These are phyloP conservation scores for Talaromyces sp. DNA, from an alignment of 2,329 filamentous ascomycete species.

Conservation along the genomic window DNA sequence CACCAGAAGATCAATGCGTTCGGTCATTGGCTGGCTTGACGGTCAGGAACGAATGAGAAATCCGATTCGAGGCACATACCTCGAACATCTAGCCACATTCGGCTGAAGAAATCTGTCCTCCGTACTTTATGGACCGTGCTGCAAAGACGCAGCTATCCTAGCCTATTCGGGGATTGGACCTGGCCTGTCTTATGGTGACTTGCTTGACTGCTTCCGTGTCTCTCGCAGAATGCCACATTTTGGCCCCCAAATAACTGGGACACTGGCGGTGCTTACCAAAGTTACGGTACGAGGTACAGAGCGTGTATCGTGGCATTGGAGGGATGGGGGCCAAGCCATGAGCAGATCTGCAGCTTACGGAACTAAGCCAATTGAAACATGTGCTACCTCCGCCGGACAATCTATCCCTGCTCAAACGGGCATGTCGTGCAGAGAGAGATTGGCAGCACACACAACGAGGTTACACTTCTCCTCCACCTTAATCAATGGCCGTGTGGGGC, in stretches of 20 bases:
- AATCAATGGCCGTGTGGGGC: not conserved
- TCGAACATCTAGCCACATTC: not conserved
- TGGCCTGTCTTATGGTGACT: not conserved
- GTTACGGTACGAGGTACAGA: not conserved
- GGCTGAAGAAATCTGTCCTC: not conserved
- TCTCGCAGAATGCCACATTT: not conserved
- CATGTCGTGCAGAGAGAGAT: not conserved
- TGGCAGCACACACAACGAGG: not conserved
- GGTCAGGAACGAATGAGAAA: not conserved
- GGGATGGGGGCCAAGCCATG: conserved; percentile 1
- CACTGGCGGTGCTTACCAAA: not conserved
- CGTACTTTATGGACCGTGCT: not conserved
- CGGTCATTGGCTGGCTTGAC: not conserved
- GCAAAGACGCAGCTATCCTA: not conserved
- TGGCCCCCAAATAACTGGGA: not conserved
- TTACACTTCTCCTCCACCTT: not conserved
- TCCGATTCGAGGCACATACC: not conserved
- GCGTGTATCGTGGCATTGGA: not conserved
- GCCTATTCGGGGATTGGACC: not conserved
- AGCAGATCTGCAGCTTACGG: not conserved
- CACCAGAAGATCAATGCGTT: not conserved
- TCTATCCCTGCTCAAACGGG: not conserved
- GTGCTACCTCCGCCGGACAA: not conserved
- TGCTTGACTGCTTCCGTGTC: not conserved
- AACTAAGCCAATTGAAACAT: not conserved